A percentile compares a stretch with the other conserved stretches of the same genome.
These are phyloP conservation scores for Fusarium sp. DNA, from an alignment of 2,329 filamentous ascomycete genomes.

Conservation along the genomic window DNA sequence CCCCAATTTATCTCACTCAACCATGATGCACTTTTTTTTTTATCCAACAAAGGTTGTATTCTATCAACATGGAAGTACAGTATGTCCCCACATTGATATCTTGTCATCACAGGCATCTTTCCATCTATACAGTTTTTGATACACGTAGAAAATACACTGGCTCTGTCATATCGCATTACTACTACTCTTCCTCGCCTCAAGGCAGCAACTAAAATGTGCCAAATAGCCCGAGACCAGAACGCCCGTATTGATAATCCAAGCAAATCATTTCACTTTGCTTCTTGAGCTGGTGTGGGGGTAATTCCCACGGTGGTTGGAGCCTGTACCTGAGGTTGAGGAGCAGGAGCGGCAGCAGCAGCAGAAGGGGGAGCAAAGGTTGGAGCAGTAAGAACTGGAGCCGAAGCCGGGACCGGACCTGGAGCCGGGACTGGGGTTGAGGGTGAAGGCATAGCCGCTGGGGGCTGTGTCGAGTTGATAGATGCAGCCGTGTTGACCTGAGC, in stretches of 20 bases:
- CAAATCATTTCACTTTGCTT: neutral
- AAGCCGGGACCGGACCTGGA: slow-evolving; percentile 2
- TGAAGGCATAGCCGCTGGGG: slow-evolving; percentile 5
- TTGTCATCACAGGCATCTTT: neutral
- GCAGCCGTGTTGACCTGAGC: neutral
- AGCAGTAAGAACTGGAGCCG: slow-evolving; percentile 4
- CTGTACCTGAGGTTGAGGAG: neutral
- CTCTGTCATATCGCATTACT: neutral
- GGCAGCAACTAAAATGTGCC: neutral
- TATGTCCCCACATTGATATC: neutral
- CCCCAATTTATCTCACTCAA: neutral
- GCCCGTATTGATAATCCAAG: neutral
- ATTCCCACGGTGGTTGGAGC: neutral
- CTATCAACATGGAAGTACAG: neutral
- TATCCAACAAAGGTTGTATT: neutral
- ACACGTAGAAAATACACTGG: neutral
- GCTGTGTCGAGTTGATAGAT: neutral
- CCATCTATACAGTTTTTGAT: slow-evolving; percentile 2
- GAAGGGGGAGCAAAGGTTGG: neutral
- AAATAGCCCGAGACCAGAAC: neutral
- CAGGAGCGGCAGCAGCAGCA: neutral
- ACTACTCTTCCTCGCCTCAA: neutral
- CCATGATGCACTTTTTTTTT: neutral
- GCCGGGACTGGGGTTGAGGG: slow-evolving; percentile 5
- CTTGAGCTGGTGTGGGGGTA: neutral